Percentiles rank a stretch among this genome's conserved stretches.
Conservation (phyloP, 768 basidiomycete species). For the Suillus placidus region DNA sequence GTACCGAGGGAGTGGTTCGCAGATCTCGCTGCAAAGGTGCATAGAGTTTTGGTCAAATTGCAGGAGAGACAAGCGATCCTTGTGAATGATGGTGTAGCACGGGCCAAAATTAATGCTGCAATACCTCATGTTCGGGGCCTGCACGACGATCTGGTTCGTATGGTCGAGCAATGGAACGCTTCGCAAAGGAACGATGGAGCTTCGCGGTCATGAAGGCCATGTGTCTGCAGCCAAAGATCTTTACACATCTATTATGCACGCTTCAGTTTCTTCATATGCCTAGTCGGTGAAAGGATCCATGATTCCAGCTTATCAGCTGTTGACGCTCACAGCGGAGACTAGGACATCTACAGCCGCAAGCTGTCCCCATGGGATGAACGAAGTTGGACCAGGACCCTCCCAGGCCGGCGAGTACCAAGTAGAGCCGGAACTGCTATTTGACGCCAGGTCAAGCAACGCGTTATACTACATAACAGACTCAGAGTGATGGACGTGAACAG, state of each 20-base stretch:
- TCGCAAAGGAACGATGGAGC: not conserved
- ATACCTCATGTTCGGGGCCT: too few species aligned
- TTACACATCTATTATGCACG: not conserved
- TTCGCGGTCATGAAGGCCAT: not conserved
- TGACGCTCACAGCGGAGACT: slow-evolving; percentile 8
- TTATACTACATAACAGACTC: slow-evolving; percentile 6
- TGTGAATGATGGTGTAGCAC: not conserved
- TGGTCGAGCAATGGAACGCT: too few species aligned
- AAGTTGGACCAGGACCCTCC: too few species aligned
- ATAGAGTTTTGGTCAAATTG: not conserved
- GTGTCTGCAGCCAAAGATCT: not conserved
- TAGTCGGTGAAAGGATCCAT: too few species aligned
- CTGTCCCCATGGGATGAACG: slow-evolving; percentile 5
- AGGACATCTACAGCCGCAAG: slow-evolving; percentile 9
- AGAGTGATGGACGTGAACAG: not conserved
- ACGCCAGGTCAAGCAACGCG: slow-evolving; percentile 10
- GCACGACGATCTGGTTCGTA: too few species aligned
- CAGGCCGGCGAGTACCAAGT: slow-evolving; percentile 14
- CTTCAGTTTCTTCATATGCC: too few species aligned
- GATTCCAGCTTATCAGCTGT: not conserved
- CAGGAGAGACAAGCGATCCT: not conserved
- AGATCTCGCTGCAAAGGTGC: not conserved
- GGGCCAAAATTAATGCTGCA: not conserved
- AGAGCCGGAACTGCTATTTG: slow-evolving; percentile 6
- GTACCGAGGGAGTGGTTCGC: not conserved